Evolutionary conservation across 2,329 filamentous ascomycete species (phyloP).

Genomic region (Ophiostoma ulmi): DNA sequence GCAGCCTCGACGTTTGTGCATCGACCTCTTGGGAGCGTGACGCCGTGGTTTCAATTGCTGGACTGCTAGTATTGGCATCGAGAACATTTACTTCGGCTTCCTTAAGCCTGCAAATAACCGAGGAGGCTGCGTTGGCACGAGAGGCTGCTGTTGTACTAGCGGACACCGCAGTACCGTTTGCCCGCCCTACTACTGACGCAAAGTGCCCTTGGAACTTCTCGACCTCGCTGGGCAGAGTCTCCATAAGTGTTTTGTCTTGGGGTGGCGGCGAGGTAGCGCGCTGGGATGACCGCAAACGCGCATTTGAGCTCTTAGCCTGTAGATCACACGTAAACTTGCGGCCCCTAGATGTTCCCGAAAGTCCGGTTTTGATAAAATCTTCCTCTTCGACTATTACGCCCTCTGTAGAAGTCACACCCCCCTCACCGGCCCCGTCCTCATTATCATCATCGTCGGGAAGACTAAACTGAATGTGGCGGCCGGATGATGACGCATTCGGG

Average conservation of each 20-base stretch:
- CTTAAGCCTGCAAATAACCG: constrained; percentile 10
- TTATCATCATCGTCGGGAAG: constrained; percentile 13
- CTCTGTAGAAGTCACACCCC: background rate
- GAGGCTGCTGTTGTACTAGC: background rate
- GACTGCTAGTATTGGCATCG: background rate
- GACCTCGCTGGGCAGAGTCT: constrained; percentile 36
- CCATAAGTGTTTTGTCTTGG: constrained; percentile 30
- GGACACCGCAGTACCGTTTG: constrained; percentile 42
- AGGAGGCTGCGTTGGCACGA: background rate
- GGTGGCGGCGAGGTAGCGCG: constrained; percentile 44
- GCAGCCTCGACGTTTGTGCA: constrained; percentile 19
- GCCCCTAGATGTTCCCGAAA: constrained; percentile 5
- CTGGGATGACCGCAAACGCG: background rate
- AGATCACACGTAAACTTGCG: background rate
- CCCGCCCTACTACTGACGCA: constrained; percentile 23
- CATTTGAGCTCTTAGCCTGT: background rate
- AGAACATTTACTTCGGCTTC: background rate
- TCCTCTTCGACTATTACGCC: constrained; percentile 16
- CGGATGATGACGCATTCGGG: background rate
- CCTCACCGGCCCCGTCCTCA: background rate
- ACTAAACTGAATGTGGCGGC: constrained; percentile 36
- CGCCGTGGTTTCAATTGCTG: background rate
- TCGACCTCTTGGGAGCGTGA: constrained; percentile 36
- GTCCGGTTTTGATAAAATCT: constrained; percentile 23
- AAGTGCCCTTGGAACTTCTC: constrained; percentile 36